These are phyloP conservation scores for Tillandsia fasciculata DNA, from an alignment of 176 grass and related monocot genomes.

Conservation along the genomic window DNA sequence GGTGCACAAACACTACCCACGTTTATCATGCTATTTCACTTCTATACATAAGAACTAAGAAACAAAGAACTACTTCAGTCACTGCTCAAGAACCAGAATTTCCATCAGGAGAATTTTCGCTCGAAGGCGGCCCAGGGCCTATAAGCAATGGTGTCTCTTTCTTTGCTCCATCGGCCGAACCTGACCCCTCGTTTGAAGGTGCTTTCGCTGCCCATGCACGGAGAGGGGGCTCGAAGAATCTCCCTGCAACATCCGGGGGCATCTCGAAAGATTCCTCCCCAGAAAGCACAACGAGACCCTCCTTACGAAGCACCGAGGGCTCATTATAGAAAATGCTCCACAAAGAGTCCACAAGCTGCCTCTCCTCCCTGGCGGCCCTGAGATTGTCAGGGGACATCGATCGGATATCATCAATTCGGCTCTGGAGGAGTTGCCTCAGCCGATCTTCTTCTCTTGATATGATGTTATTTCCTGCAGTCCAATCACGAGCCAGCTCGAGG, in stretches of 20 bases:
- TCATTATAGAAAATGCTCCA: slow-evolving; percentile 78
- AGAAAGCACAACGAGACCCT: slow-evolving; percentile 71
- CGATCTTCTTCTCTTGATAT: slow-evolving; percentile 44
- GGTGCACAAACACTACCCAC: no score
- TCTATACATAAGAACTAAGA: neutral
- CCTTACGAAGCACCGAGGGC: slow-evolving; percentile 53
- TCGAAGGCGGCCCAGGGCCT: slow-evolving; percentile 28
- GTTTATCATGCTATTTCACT: no score
- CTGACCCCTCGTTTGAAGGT: slow-evolving; percentile 5
- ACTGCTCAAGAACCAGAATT: neutral
- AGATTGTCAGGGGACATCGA: slow-evolving; percentile 53
- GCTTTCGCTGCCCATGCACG: slow-evolving; percentile 36
- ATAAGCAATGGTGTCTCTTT: slow-evolving; percentile 54
- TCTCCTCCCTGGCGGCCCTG: slow-evolving; percentile 58
- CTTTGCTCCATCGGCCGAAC: slow-evolving; percentile 21
- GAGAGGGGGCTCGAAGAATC: slow-evolving; percentile 65
- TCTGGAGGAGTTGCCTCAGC: slow-evolving; percentile 49
- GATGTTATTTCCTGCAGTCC: slow-evolving; percentile 1
- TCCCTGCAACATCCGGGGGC: slow-evolving; percentile 43
- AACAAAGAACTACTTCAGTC: neutral
- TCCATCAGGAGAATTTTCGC: neutral
- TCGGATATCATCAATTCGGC: slow-evolving; percentile 58
- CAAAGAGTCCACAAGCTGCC: slow-evolving; percentile 72
- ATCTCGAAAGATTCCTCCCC: slow-evolving; percentile 51
- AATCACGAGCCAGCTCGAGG: slow-evolving; percentile 30